A percentile compares a stretch with the other conserved stretches of the same genome.
phyloP scores from a whole-genome alignment of 179 eudicot genomes.

The Beta lomatogona region DNA sequence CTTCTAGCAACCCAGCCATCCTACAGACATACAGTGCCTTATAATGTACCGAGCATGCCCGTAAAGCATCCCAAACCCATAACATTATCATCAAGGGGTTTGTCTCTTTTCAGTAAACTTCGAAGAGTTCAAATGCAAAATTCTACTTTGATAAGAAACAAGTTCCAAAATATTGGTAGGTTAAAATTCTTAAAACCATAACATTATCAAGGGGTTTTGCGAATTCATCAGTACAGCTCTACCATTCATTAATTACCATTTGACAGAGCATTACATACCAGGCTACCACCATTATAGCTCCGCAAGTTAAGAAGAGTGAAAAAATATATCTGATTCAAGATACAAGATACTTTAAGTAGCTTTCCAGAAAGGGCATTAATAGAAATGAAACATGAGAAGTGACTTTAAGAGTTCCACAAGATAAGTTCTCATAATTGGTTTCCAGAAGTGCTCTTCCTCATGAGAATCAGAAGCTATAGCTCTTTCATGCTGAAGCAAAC shows the following conservation, averaged over 20 bases:
- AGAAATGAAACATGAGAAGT: not conserved
- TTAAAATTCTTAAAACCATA: not conserved
- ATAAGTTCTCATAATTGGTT: not conserved
- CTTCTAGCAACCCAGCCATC: not conserved
- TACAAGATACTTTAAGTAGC: no score
- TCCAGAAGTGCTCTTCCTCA: not conserved
- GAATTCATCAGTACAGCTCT: not conserved
- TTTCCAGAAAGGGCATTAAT: not conserved
- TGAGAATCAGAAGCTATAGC: not conserved
- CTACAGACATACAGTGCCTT: not conserved
- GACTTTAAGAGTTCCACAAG: not conserved
- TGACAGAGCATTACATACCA: not conserved
- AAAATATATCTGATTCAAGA: not conserved
- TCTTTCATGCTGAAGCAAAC: constrained; percentile 4
- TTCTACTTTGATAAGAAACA: not conserved
- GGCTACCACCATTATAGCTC: not conserved
- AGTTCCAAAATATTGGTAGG: not conserved
- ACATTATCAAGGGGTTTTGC: not conserved
- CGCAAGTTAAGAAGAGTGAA: not conserved
- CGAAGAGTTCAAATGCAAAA: not conserved
- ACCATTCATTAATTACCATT: not conserved
- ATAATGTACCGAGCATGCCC: not conserved
- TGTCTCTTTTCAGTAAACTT: not conserved
- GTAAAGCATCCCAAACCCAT: not conserved
- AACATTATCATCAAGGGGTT: no score